phyloP scores from a whole-genome alignment of 1,284 basidiomycete genomes.

The Somion occarium region DNA sequence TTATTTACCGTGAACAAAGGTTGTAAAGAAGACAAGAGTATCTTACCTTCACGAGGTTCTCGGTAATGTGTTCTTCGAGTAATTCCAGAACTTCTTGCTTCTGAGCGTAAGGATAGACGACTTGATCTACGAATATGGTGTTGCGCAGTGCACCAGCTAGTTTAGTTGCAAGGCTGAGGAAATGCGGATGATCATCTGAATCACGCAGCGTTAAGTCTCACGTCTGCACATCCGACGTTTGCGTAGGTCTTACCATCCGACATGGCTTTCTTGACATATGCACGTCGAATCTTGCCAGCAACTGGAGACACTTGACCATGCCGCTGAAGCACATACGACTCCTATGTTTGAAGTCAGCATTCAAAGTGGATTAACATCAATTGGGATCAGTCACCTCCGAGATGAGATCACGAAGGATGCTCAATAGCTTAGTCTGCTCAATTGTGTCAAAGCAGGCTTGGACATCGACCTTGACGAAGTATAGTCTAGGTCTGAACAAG shows the following conservation, averaged over 20 bases:
- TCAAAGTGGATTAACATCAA: background rate
- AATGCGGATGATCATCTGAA: slow-evolving; percentile 69
- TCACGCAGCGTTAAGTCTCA: too few relatives aligned
- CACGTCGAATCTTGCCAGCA: slow-evolving; percentile 48
- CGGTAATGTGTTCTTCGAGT: slow-evolving; percentile 84
- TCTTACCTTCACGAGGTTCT: slow-evolving; percentile 84
- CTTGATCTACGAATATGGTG: slow-evolving; percentile 85
- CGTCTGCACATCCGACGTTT: too few relatives aligned
- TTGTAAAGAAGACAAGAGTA: slow-evolving; percentile 2
- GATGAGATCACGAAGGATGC: slow-evolving; percentile 71
- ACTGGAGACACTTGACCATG: slow-evolving; percentile 56
- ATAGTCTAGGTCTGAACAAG: slow-evolving; percentile 68
- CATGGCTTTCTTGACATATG: slow-evolving; percentile 56
- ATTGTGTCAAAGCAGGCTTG: slow-evolving; percentile 97
- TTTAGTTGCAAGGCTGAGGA: slow-evolving; percentile 61
- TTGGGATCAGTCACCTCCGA: slow-evolving; percentile 49
- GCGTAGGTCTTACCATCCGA: slow-evolving; percentile 62
- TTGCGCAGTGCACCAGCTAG: slow-evolving; percentile 67
- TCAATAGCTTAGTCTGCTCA: slow-evolving; percentile 80
- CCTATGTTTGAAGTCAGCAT: slow-evolving; percentile 32
- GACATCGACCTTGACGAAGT: slow-evolving; percentile 96
- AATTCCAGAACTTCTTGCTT: slow-evolving; percentile 65
- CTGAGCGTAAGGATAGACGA: slow-evolving; percentile 55
- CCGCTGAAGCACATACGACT: slow-evolving; percentile 59
- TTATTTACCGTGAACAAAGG: background rate